Conservation (phyloP, 2,329 filamentous ascomycete species). For the Fusarium armeniacum region DNA sequence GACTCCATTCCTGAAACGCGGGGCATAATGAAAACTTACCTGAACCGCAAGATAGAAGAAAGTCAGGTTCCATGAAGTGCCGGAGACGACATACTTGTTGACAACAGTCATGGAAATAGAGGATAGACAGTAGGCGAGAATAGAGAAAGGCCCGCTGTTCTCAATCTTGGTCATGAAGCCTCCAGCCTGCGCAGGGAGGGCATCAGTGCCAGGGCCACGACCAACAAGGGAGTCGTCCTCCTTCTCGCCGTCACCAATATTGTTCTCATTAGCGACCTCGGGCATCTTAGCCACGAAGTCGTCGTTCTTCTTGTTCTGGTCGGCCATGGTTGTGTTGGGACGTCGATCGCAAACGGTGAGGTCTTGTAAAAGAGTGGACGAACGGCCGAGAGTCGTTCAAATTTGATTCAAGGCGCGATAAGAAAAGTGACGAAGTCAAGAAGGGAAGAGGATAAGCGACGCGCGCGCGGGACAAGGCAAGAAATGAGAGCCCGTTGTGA, state of each 20-base stretch:
- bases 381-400: conserved; percentile 45
- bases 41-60: conserved; percentile 95
- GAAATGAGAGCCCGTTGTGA: conserved; percentile 14
- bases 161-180: conserved; percentile 62
- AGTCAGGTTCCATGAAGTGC: conserved; percentile 91
- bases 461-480: conserved; percentile 18
- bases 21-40: conserved; percentile 67
- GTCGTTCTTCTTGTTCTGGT: conserved; percentile 45
- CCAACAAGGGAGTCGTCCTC: conserved; percentile 43
- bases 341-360: conserved; percentile 23
- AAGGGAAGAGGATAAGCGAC: conserved; percentile 15
- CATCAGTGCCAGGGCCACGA: conserved; percentile 40
- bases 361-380: conserved; percentile 42
- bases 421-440: conserved; percentile 22
- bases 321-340: conserved; percentile 31
- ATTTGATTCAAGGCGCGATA: conserved; percentile 9
- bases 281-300: conserved; percentile 43
- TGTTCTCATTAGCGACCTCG: conserved; percentile 30
- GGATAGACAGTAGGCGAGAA: conserved; percentile 90
- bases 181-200: conserved; percentile 28
- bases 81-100: conserved; percentile 98
- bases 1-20: neutral
- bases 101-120: conserved; percentile 99
- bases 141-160: conserved; percentile 83
- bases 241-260: conserved; percentile 43